Percentiles rank a stretch among this genome's conserved stretches.
Conservation (phyloP, 495 filamentous ascomycete genomes). For the Penicillium parvum region DNA sequence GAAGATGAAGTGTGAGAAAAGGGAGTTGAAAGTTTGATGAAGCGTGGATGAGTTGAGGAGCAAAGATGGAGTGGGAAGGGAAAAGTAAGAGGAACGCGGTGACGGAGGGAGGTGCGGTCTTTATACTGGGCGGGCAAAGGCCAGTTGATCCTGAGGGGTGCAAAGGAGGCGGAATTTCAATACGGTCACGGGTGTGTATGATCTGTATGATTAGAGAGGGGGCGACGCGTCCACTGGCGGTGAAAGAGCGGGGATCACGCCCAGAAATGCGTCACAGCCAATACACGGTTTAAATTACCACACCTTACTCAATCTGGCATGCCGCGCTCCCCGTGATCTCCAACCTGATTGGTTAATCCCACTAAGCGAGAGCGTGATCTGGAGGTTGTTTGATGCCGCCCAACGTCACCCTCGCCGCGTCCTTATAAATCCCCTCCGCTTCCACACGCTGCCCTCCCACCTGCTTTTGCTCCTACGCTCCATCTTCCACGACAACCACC, state of each 20-base stretch:
- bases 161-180: slow-evolving; percentile 49
- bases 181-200: slow-evolving; percentile 43
- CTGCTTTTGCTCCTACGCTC: slow-evolving; percentile 17
- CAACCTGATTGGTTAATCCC: slow-evolving; percentile 37
- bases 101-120: slow-evolving; percentile 45
- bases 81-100: slow-evolving; percentile 42
- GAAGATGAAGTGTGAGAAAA: slow-evolving; percentile 12
- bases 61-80: slow-evolving; percentile 24
- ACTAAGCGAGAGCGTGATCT: slow-evolving; percentile 52
- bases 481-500: slow-evolving; percentile 21
- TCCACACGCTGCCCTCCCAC: slow-evolving; percentile 29
- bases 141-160: slow-evolving; percentile 42
- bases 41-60: slow-evolving; percentile 31
- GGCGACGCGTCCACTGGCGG: slow-evolving; percentile 23
- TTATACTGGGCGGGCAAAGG: slow-evolving; percentile 48
- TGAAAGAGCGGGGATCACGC: slow-evolving; percentile 16
- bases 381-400: slow-evolving; percentile 31
- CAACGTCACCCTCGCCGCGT: slow-evolving; percentile 43
- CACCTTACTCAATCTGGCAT: slow-evolving; percentile 31
- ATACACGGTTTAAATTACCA: slow-evolving; percentile 21
- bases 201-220: slow-evolving; percentile 47
- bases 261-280: not conserved
- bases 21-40: slow-evolving; percentile 23
- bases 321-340: slow-evolving; percentile 26
- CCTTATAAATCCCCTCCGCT: slow-evolving; percentile 45